Base-by-base conservation (phyloP, 352 stramenopile genomes). In the Pythium rhizo-oryzae region DNA sequence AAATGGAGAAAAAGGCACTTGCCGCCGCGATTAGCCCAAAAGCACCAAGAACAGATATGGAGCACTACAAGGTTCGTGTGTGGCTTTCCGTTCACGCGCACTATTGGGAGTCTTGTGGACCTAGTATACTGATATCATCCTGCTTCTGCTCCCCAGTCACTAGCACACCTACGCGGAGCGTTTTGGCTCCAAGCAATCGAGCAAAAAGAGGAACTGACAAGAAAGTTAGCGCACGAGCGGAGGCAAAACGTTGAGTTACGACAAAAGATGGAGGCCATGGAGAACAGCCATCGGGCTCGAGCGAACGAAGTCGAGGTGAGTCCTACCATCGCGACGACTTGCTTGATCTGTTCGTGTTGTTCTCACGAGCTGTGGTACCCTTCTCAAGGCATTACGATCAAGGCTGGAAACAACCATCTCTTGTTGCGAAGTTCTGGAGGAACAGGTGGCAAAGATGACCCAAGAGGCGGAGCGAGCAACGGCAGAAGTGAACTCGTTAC, bases 11-110 rank as follows among this genome's bases (percentile, higher is more conserved):
- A 41, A 57, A 33, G 51, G 37, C 54, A 11, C 64, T 76, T 2
- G 54, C 53, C 4, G 41, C 69, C 12, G 62, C 69, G 1, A 76
- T 76, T 24, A 69, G 69, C 39, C 64, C 69, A 15, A 65, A 51
- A 41, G 61, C 61, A 18, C 69, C 69, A 15, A 54, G 69, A n/a
- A 72, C 63, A 21, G 69, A 76, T 28, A 39, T 76, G 39, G 69
- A 76, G n/a, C 69, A 76, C 30, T 76, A 76, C 55, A 76, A 72
- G 59, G 69, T 76, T 21, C 16, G 63, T 52, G 1, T 56, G 6
- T 58, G 1, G 23, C 30, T 12, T 39, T 46, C 18, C 28, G 28
- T 11, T 43, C 37, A 9, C 13, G 37, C 9, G 37, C 28, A 6
- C 28, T 6, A 33, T 33, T 33, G 28, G 28, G 28, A 33, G 28